These are phyloP conservation scores for Macrocystidia cucumis DNA, from an alignment of 1,284 basidiomycete genomes.

Conservation along the genomic window DNA sequence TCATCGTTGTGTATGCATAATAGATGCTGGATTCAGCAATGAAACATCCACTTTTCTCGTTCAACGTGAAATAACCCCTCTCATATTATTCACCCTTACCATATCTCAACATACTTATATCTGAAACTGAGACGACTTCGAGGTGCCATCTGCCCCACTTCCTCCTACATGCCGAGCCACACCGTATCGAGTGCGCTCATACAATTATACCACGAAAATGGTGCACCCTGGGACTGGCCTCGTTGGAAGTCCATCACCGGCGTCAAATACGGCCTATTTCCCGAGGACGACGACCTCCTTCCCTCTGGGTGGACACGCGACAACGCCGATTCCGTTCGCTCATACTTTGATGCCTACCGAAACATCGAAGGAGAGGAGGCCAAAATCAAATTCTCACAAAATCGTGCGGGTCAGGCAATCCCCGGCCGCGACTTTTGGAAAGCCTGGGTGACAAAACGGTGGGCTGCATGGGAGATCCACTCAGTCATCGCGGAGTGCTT, in stretches of 20 bases:
- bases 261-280: conserved; percentile 14
- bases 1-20: too few species aligned
- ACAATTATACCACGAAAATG: conserved; percentile 8
- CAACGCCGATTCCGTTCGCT: conserved; percentile 8
- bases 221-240: conserved; percentile 14
- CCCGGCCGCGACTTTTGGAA: conserved; percentile 16
- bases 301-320: conserved; percentile 11
- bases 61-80: too few species aligned
- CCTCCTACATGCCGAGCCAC: conserved; percentile 13
- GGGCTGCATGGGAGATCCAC: conserved; percentile 16
- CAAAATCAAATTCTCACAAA: conserved; percentile 12
- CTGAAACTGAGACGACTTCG: too few species aligned
- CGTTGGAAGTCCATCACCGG: conserved; percentile 15
- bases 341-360: conserved; percentile 12
- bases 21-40: too few species aligned
- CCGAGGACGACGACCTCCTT: conserved; percentile 11
- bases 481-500: conserved; percentile 11
- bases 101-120: too few species aligned
- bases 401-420: conserved; percentile 1
- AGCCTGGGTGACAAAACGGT: conserved; percentile 9
- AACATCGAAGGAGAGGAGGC: conserved; percentile 5
- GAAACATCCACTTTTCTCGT: too few species aligned
- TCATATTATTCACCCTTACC: too few species aligned
- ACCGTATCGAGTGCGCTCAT: conserved; percentile 12
- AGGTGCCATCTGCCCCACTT: not conserved